Percentiles rank a stretch among this genome's conserved stretches.
Evolutionary conservation across 495 filamentous ascomycete genomes (phyloP).

Genomic region (Sordaria brevicollis): DNA sequence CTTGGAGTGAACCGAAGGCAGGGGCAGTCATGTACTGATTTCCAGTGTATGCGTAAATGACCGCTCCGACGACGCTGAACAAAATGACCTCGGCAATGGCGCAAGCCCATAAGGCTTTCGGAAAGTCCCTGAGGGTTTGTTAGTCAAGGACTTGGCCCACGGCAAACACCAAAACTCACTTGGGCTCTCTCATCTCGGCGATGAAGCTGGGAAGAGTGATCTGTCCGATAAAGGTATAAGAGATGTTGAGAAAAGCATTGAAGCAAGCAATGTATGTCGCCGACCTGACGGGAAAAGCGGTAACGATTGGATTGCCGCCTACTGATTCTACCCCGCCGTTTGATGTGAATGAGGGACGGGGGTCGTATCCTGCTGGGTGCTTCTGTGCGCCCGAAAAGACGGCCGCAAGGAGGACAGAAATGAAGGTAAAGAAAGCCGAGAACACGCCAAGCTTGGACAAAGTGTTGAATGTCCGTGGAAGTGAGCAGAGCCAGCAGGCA

Average conservation of each 20-base stretch:
- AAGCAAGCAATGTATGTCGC: slow-evolving; percentile 71
- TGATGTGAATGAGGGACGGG: slow-evolving; percentile 27
- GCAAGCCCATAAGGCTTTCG: slow-evolving; percentile 78
- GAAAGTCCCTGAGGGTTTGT: slow-evolving; percentile 51
- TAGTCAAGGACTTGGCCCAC: neutral
- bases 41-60: slow-evolving; percentile 74
- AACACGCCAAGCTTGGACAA: slow-evolving; percentile 65
- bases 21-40: slow-evolving; percentile 74
- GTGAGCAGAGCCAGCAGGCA: slow-evolving; percentile 63
- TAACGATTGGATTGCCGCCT: slow-evolving; percentile 50
- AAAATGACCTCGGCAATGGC: slow-evolving; percentile 77
- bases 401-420: slow-evolving; percentile 70
- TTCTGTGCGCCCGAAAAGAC: slow-evolving; percentile 65
- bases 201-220: slow-evolving; percentile 89
- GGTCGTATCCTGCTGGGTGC: slow-evolving; percentile 54
- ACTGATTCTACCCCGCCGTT: slow-evolving; percentile 19
- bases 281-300: slow-evolving; percentile 52
- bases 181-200: slow-evolving; percentile 78
- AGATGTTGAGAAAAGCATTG: slow-evolving; percentile 81
- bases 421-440: slow-evolving; percentile 75
- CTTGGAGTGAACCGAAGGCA: slow-evolving; percentile 70
- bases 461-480: slow-evolving; percentile 70
- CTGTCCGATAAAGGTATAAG: slow-evolving; percentile 87
- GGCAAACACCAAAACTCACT: neutral
- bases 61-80: slow-evolving; percentile 63